Evolutionary conservation across 176 grass and related monocot genomes (phyloP).

Genomic region (Oryza longistaminata): DNA sequence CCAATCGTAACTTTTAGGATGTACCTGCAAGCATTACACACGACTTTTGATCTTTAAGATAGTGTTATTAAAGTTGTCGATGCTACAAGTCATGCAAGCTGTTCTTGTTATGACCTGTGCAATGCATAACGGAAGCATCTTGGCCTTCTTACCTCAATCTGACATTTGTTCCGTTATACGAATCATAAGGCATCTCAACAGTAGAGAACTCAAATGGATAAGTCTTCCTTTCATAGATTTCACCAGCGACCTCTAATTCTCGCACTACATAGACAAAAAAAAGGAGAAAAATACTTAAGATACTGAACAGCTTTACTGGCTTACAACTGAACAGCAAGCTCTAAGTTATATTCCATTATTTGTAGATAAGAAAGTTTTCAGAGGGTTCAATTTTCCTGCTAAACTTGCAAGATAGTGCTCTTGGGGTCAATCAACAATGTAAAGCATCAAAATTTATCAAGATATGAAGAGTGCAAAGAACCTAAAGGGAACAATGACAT

Average conservation of each 20-base stretch:
- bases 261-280: conserved; percentile 41
- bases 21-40: conserved; percentile 62
- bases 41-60: conserved; percentile 3
- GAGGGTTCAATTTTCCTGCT: background rate
- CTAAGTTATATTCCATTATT: background rate
- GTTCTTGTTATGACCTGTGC: background rate
- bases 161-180: conserved; percentile 89
- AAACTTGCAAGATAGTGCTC: background rate
- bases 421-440: background rate
- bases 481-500: background rate
- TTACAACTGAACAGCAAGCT: background rate
- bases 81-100: background rate
- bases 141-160: conserved; percentile 63
- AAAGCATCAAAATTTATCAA: background rate
- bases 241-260: conserved; percentile 86
- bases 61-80: conserved; percentile 7
- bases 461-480: background rate
- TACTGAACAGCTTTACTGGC: background rate
- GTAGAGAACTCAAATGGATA: conserved; percentile 92
- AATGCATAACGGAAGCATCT: conserved; percentile 1
- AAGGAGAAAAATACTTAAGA: background rate
- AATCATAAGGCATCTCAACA: conserved; percentile 98
- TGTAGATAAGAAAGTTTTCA: background rate
- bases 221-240: conserved; percentile 90
- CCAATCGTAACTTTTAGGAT: conserved; percentile 83